Evolutionary conservation across 139 green algal genomes (phyloP), one percentile per base, ranked within the genome.

Genomic region (Astrephomene gubernaculifera): DNA sequence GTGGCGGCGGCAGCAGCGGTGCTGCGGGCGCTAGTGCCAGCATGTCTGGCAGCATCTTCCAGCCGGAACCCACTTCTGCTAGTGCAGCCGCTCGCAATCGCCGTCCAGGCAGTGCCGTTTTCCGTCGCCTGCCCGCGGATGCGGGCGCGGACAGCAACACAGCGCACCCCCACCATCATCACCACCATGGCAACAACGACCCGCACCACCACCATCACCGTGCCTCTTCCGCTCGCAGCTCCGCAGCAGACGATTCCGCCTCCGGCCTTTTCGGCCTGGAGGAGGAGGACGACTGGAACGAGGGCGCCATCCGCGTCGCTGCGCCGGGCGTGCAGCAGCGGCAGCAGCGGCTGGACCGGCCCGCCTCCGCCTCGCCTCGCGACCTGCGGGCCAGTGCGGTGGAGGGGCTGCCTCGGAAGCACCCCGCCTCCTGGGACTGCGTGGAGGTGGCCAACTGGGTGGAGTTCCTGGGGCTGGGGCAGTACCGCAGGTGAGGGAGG

Each of bases 401-500:
- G 75, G 41, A 41, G 27, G 75, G 82, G n/a, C 76, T 88, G 41
- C 74, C 54, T 8, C 64, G 68, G 31, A 73, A 76, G 39, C 80
- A 90, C 41, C 82, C 82, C 7, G 70, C 43, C 36, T 87, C 75
- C 1, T 90, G 87, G 87, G 87, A 88, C 54, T 27, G 92, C 35
- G 31, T 45, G 7, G 90, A 96, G 35, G 94, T 96, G 21, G 92
- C 87, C 38, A 86, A 87, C 49, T 97, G 93, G 93, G 79, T 95
- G 44, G 93, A 95, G 14, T 82, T 81, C 76, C 87, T 96, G 4
- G 93, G 93, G 0, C 78, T 97, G 78, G 89, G 88, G 6, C 93
- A 96, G 85, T 96, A 96, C 85, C 88, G 93, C 71, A 89, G 91
- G 69, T 54, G 33, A 8, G 69, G 4, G 68, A 25, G 25, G 64